These are phyloP conservation scores for Miamiensis avidus DNA, from an alignment of 169 alveolate genomes.

Conservation along the genomic window DNA sequence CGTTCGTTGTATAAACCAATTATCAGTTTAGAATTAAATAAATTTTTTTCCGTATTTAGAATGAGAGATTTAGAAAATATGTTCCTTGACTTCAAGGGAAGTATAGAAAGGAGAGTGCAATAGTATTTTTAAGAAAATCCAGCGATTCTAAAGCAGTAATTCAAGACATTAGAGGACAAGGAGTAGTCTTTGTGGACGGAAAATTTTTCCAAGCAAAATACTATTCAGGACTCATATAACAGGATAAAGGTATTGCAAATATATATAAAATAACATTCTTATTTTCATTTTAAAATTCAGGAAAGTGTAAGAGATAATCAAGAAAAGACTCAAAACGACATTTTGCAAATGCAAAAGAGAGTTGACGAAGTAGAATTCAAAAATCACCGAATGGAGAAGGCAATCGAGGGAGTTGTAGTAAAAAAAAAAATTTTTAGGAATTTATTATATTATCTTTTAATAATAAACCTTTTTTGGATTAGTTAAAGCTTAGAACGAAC, in stretches of 20 bases:
- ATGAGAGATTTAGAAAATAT: constrained; percentile 46
- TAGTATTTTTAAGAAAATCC: constrained; percentile 39
- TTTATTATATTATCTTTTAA: background rate
- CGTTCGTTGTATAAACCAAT: background rate
- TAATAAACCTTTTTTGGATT: background rate
- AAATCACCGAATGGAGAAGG: constrained; percentile 3
- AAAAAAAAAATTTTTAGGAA: too few relatives aligned
- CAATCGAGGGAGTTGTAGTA: background rate
- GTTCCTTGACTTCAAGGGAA: constrained; percentile 43
- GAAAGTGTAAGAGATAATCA: constrained; percentile 24
- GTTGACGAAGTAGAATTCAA: constrained; percentile 24
- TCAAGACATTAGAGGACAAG: constrained; percentile 37
- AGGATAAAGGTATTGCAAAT: background rate
- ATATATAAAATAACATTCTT: too few relatives aligned
- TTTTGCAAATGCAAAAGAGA: constrained; percentile 26
- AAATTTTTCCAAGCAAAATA: constrained; percentile 18
- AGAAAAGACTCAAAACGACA: constrained; percentile 12
- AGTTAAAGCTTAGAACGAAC: too few relatives aligned
- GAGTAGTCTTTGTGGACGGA: constrained; percentile 39
- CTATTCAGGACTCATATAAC: constrained; percentile 21
- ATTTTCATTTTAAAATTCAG: background rate
- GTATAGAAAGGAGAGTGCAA: constrained; percentile 41
- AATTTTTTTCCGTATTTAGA: background rate
- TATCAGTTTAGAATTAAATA: background rate
- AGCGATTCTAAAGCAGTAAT: constrained; percentile 17